phyloP scores from a whole-genome alignment of 768 basidiomycete species.

The Leccinum longicurvipes region DNA sequence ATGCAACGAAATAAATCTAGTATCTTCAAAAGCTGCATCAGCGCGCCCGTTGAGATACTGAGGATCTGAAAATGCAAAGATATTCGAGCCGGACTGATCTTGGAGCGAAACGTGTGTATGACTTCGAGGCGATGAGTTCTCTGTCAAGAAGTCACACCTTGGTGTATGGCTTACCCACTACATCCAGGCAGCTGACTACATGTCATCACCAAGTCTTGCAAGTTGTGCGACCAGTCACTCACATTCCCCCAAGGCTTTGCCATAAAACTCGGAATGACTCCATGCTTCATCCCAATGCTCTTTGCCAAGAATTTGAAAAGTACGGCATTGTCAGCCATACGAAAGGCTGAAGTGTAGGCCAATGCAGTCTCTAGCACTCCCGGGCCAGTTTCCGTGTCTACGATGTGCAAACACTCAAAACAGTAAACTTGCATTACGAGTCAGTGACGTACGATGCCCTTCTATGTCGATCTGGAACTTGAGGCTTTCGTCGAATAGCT shows the following conservation, averaged over 20 bases:
- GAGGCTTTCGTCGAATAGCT: constrained; percentile 72
- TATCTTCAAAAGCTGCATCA: constrained; percentile 75
- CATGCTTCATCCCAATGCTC: constrained; percentile 85
- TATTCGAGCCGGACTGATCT: constrained; percentile 62
- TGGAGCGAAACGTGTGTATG: constrained; percentile 92
- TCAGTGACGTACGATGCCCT: constrained; percentile 64
- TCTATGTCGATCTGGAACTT: constrained; percentile 81
- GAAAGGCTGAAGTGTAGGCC: constrained; percentile 71
- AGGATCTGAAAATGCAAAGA: constrained; percentile 69
- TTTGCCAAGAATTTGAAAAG: constrained; percentile 93
- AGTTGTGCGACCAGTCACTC: constrained; percentile 26
- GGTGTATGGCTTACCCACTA: constrained; percentile 62
- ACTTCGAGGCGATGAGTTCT: constrained; percentile 34
- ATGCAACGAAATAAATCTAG: constrained; percentile 75
- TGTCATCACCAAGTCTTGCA: background rate
- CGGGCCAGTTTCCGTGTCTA: constrained; percentile 92
- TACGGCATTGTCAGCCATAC: constrained; percentile 89
- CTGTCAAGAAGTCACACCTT: constrained; percentile 10
- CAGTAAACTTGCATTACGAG: background rate
- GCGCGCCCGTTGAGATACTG: constrained; percentile 62
- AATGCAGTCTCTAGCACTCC: constrained; percentile 87
- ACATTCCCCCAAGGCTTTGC: constrained; percentile 96
- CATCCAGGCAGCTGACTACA: constrained; percentile 80
- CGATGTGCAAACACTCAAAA: constrained; percentile 1
- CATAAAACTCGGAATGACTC: constrained; percentile 95